Evolutionary conservation across 164 flowering plant species (phyloP).

Genomic region (Tinospora cordifolia): DNA sequence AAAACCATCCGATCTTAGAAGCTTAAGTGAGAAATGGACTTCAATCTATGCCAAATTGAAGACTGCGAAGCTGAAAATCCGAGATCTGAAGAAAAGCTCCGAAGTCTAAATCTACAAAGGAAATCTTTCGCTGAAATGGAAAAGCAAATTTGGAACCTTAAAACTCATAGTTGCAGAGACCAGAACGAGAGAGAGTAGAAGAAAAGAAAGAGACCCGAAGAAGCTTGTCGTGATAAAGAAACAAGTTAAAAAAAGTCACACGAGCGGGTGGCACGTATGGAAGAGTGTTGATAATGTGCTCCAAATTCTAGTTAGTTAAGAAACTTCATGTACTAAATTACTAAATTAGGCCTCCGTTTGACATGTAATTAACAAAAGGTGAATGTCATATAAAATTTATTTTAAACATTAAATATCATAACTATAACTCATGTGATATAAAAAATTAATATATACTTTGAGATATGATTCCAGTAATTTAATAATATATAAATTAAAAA

Average conservation of each 20-base stretch:
- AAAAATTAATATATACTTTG: too few species aligned
- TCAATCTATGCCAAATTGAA: background rate
- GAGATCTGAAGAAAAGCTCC: slow-evolving; percentile 4
- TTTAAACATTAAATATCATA: too few species aligned
- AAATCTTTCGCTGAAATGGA: background rate
- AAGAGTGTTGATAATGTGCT: background rate
- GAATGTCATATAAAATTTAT: too few species aligned
- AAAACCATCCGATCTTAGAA: slow-evolving; percentile 5
- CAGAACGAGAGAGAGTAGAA: background rate
- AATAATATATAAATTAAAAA: too few species aligned
- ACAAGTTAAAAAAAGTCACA: background rate
- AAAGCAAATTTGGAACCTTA: background rate
- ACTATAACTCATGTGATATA: too few species aligned
- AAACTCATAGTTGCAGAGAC: background rate
- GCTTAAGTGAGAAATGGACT: background rate
- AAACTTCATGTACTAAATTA: background rate
- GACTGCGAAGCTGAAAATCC: background rate
- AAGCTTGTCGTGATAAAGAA: background rate
- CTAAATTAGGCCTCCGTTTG: too few species aligned
- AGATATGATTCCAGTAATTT: too few species aligned
- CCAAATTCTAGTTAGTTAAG: background rate
- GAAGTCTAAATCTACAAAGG: background rate
- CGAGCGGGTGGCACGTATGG: background rate
- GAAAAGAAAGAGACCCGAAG: background rate
- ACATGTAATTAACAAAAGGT: background rate